These are phyloP conservation scores for Posidonia australis DNA, from an alignment of 106 monocot genomes.

Conservation along the genomic window DNA sequence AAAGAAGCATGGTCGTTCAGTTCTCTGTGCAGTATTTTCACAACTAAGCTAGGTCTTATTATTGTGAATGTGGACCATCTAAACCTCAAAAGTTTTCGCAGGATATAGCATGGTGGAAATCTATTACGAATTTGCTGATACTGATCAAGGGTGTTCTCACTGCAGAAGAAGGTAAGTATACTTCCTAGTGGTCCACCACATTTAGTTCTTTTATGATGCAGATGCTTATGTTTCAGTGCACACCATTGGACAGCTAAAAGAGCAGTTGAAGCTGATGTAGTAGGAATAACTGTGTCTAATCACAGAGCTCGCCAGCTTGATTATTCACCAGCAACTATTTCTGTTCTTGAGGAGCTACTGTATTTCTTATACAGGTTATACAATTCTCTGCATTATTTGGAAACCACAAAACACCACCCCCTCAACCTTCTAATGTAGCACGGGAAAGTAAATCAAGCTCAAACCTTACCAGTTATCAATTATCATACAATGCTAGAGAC, in stretches of 20 bases:
- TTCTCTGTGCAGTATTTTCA: no score
- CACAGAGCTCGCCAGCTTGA: slow-evolving; percentile 82
- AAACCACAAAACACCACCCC: no score
- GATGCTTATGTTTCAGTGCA: not conserved
- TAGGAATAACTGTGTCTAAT: slow-evolving; percentile 78
- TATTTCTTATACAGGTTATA: not conserved
- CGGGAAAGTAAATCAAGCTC: no score
- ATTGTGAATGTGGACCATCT: no score
- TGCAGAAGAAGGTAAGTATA: slow-evolving; percentile 20
- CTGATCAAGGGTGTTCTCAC: slow-evolving; percentile 17
- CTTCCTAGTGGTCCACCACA: not conserved
- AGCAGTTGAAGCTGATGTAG: slow-evolving; percentile 34
- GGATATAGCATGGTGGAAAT: slow-evolving; percentile 23
- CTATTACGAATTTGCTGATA: slow-evolving; percentile 17
- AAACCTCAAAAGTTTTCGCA: no score
- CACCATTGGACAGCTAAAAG: slow-evolving; percentile 3
- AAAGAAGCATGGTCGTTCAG: no score
- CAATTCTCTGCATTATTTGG: no score
- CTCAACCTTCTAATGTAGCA: no score
- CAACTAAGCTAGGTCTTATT: no score
- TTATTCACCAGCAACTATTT: slow-evolving; percentile 65
- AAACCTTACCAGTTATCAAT: no score
- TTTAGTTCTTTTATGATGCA: not conserved
- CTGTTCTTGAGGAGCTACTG: slow-evolving; percentile 74
- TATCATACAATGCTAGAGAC: no score